Base-by-base conservation (phyloP, 257 asterid species). In the Fraxinus cuspidata region DNA sequence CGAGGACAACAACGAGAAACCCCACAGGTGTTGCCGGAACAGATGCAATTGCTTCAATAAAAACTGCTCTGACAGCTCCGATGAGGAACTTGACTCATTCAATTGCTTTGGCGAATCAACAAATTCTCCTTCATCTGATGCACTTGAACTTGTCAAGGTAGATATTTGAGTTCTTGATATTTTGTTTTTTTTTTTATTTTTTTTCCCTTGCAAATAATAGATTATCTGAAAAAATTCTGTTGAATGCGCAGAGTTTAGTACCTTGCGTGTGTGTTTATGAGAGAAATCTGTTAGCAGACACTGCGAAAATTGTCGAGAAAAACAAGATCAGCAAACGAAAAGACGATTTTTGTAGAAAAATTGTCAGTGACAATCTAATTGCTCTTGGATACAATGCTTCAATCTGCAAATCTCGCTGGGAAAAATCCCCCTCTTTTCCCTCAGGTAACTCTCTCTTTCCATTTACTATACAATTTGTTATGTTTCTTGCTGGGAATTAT, bases 321-420 rank as follows among this genome's bases (percentile, higher is more conserved):
- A 88, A 87, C 88, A 90, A 84, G 87, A 87, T 86, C 65, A 40
- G 60, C 15, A 91, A 83, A 82, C 82, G 86, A 3, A 91, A 87
- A 82, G 93, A 87, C 65, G 87, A 85, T 64, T 31, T 74, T 75
- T 87, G 89, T 81, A 79, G 88, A 80, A 84, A 90, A 82, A 72
- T 73, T 23, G 93, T 95, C 32, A 83, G 84, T n/a, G 94, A 93
- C 78, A 91, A 90, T 13, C 94, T 95, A 13, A 25, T 82, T 6
- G 88, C 89, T 82, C 78, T 86, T 19, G 98, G 98, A 25, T 93
- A 93, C 81, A 82, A 90, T 76, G 97, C 97, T 77, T 86, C 99
- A 8, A 84, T 89, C 87, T 93, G 99, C 92, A 89, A 85, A 76
- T 93, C 97, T 3, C 91, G 88, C 71, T 95, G 99, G 97, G 94